Conservation (phyloP, 768 basidiomycete species). For the Tephrocybe sp. region DNA sequence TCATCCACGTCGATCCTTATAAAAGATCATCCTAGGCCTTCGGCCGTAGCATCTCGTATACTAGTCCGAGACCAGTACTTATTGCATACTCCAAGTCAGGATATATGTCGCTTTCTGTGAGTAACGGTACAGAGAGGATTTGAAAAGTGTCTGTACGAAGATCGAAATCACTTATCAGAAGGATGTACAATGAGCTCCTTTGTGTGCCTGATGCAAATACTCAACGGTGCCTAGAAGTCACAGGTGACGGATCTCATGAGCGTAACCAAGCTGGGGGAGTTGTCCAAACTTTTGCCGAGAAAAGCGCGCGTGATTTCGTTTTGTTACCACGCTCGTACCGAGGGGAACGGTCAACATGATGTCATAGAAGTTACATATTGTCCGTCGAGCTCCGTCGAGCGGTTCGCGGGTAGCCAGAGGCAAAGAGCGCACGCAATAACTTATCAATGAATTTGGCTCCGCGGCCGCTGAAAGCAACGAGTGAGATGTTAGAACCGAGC, state of each 20-base stretch:
- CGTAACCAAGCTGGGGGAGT: slow-evolving; percentile 3
- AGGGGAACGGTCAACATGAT: slow-evolving; percentile 11
- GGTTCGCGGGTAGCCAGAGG: not conserved
- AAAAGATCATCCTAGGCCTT: too few relatives aligned
- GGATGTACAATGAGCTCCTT: slow-evolving; percentile 6
- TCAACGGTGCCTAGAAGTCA: slow-evolving; percentile 5
- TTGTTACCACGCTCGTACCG: not conserved
- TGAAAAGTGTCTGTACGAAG: not conserved
- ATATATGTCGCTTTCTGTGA: too few relatives aligned
- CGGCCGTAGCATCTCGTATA: too few relatives aligned
- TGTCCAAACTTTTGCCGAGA: slow-evolving; percentile 13
- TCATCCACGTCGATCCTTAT: not conserved
- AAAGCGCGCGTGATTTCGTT: slow-evolving; percentile 7
- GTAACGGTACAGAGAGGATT: too few relatives aligned
- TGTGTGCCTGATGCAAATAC: slow-evolving; percentile 12
- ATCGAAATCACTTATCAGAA: slow-evolving; percentile 15
- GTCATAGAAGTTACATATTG: slow-evolving; percentile 3
- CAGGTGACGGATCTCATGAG: not conserved
- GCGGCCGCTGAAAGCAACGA: slow-evolving; percentile 8
- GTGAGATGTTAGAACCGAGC: slow-evolving; percentile 5
- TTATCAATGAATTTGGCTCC: slow-evolving; percentile 6
- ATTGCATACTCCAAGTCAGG: too few relatives aligned
- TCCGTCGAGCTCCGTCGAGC: not conserved
- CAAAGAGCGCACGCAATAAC: too few relatives aligned
- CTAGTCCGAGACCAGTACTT: too few relatives aligned